These are phyloP conservation scores for Exophiala spinifera DNA, from an alignment of 2,329 filamentous ascomycete species.

Conservation along the genomic window DNA sequence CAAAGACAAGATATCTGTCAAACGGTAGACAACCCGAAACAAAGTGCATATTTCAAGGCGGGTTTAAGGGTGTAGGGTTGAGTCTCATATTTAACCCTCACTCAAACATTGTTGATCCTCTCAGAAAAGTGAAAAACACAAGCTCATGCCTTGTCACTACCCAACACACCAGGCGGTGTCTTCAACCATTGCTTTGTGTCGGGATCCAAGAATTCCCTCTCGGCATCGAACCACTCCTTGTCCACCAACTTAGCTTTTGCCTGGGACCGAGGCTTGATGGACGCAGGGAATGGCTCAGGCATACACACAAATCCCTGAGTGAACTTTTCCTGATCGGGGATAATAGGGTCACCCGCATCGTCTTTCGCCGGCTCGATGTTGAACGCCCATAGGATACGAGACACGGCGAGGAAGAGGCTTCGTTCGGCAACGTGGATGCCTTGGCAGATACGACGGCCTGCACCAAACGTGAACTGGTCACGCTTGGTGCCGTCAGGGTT, in stretches of 20 bases:
- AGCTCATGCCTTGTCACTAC: no score
- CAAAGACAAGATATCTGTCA: no score
- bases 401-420: conserved; percentile 47
- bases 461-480: conserved; percentile 33
- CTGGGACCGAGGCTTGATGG: conserved; percentile 37
- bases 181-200: conserved; percentile 12
- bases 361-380: conserved; percentile 13
- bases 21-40: no score
- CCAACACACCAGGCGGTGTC: background rate
- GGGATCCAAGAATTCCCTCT: conserved; percentile 7
- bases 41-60: no score
- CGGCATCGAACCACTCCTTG: conserved; percentile 9
- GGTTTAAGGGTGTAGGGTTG: no score
- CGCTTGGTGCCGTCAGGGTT: conserved; percentile 25
- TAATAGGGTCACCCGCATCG: conserved; percentile 32
- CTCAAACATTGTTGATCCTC: no score
- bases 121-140: no score
- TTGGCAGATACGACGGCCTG: conserved; percentile 47
- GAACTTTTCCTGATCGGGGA: conserved; percentile 40
- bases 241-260: conserved; percentile 30
- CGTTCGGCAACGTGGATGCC: conserved; percentile 52
- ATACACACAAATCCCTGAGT: conserved; percentile 46
- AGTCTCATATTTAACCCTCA: no score
- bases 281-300: conserved; percentile 40
- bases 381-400: conserved; percentile 52